phyloP scores from a whole-genome alignment of 768 basidiomycete genomes.

The Termitomyces sp. region DNA sequence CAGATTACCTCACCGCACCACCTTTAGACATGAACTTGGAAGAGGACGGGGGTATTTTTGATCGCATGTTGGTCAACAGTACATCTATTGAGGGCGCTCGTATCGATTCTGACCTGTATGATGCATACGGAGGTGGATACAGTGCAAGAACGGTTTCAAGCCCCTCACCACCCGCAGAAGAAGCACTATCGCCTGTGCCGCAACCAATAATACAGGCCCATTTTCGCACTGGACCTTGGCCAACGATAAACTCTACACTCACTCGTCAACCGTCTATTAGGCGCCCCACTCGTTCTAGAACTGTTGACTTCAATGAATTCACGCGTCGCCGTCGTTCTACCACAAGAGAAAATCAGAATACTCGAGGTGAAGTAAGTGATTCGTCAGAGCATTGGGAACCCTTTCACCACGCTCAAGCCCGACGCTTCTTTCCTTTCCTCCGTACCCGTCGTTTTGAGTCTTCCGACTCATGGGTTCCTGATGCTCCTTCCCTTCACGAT shows the following conservation, averaged over 20 bases:
- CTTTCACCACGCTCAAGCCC: constrained; percentile 22
- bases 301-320: constrained; percentile 72
- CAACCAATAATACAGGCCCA: constrained; percentile 17
- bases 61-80: constrained; percentile 37
- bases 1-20: constrained; percentile 51
- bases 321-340: constrained; percentile 60
- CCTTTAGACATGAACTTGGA: constrained; percentile 58
- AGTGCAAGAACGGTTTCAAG: constrained; percentile 22
- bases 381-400: constrained; percentile 27
- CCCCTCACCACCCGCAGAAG: constrained; percentile 35
- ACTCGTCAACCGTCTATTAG: constrained; percentile 61
- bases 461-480: constrained; percentile 23
- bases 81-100: constrained; percentile 51
- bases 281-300: constrained; percentile 49
- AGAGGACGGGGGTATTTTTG: constrained; percentile 67
- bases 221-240: constrained; percentile 31
- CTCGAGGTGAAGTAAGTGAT: constrained; percentile 27
- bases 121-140: constrained; percentile 44
- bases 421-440: constrained; percentile 59
- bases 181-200: constrained; percentile 18
- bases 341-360: constrained; percentile 32
- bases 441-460: constrained; percentile 41
- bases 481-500: constrained; percentile 16
- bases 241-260: constrained; percentile 28
- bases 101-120: constrained; percentile 59